phyloP scores from a whole-genome alignment of 495 filamentous ascomycete species.

The Xylaria scruposa region DNA sequence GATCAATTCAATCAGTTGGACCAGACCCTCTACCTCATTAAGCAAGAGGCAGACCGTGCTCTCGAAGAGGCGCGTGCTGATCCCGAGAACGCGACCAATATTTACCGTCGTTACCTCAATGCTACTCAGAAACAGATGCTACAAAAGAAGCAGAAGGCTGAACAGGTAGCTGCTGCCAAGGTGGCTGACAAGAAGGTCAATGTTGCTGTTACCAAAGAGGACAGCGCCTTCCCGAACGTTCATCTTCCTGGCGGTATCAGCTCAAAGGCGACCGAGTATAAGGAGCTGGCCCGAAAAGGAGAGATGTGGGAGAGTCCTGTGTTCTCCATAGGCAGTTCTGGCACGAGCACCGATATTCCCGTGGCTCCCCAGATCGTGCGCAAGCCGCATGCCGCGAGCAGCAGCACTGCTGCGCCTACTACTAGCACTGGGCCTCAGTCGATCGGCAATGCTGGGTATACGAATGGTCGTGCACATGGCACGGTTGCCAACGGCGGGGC shows the following conservation, averaged over 20 bases:
- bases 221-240: constrained; percentile 89
- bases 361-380: constrained; percentile 66
- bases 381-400: constrained; percentile 57
- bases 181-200: constrained; percentile 81
- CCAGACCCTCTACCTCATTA: constrained; percentile 71
- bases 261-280: constrained; percentile 94
- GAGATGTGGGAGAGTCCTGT: constrained; percentile 95
- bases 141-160: constrained; percentile 74
- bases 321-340: constrained; percentile 85
- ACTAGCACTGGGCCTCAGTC: constrained; percentile 22
- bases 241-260: constrained; percentile 89
- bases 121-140: constrained; percentile 77
- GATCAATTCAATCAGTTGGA: constrained; percentile 78
- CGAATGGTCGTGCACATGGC: constrained; percentile 13
- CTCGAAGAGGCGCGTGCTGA: constrained; percentile 69
- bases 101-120: constrained; percentile 82
- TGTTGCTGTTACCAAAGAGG: constrained; percentile 84
- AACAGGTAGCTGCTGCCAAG: constrained; percentile 68
- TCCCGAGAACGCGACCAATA: constrained; percentile 79
- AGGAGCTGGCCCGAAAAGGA: constrained; percentile 83
- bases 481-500: neutral
- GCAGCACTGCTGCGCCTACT: constrained; percentile 6
- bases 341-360: constrained; percentile 74
- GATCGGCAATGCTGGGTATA: constrained; percentile 18
- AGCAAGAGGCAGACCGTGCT: constrained; percentile 80